phyloP scores from a whole-genome alignment of 1,284 basidiomycete genomes.

The Cystobasidiaceae sp. region DNA sequence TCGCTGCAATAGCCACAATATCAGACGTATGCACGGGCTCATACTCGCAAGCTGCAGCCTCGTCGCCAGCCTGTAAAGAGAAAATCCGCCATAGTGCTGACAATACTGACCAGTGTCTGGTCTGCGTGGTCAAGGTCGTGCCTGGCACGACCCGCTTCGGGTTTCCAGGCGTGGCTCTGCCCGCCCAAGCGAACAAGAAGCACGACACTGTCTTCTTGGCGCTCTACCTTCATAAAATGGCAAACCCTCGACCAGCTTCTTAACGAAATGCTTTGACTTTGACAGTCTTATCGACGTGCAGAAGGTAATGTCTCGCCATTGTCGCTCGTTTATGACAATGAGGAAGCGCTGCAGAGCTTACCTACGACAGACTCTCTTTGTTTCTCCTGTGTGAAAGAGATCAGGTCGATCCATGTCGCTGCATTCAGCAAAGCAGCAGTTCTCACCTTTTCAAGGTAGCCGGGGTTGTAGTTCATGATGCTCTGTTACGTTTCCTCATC shows the following conservation, averaged over 20 bases:
- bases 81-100: too few species aligned
- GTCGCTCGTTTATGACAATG: conserved; percentile 76
- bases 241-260: conserved; percentile 83
- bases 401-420: neutral
- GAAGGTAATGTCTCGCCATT: conserved; percentile 96
- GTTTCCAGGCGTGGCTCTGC: too few species aligned
- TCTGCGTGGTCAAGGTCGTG: too few species aligned
- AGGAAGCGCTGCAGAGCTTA: conserved; percentile 93
- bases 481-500: conserved; percentile 86
- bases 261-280: conserved; percentile 92
- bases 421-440: neutral
- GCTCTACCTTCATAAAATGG: conserved; percentile 91
- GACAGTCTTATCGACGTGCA: conserved; percentile 90
- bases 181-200: too few species aligned
- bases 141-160: too few species aligned
- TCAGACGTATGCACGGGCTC: too few species aligned
- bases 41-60: too few species aligned
- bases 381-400: conserved; percentile 61
- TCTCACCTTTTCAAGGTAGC: conserved; percentile 87
- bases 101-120: too few species aligned
- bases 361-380: conserved; percentile 93
- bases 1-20: too few species aligned
- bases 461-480: conserved; percentile 93
- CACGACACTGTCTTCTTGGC: conserved; percentile 83
- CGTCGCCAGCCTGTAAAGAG: too few species aligned